Conservation (phyloP, 768 basidiomycete species). For the Chiua virens region DNA sequence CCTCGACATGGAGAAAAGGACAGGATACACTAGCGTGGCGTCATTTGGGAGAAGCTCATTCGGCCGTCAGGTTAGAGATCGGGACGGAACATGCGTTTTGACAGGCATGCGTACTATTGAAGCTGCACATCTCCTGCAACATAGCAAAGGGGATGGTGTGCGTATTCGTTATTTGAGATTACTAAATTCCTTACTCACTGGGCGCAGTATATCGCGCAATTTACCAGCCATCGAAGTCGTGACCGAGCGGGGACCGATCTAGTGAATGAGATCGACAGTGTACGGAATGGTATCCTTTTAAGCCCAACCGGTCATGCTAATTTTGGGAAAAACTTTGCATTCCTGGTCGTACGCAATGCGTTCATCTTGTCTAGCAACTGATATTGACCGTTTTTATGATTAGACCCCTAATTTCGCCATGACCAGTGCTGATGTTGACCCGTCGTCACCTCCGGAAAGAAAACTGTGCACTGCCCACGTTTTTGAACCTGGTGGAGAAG, state of each 20-base stretch:
- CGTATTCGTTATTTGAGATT: too few species aligned
- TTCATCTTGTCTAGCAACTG: neutral
- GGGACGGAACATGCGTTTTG: too few species aligned
- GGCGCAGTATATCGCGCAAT: slow-evolving; percentile 1
- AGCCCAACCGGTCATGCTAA: neutral
- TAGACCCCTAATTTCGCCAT: too few species aligned
- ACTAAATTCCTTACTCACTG: neutral
- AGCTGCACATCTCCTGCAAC: too few species aligned
- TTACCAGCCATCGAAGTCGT: neutral
- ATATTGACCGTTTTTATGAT: neutral
- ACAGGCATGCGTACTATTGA: too few species aligned
- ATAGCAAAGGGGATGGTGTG: too few species aligned
- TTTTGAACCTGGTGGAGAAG: neutral
- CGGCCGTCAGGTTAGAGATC: neutral
- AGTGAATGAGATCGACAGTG: too few species aligned
- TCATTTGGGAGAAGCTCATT: neutral
- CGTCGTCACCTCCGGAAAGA: neutral
- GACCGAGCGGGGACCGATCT: neutral
- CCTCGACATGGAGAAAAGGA: neutral
- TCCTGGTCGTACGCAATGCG: slow-evolving; percentile 1
- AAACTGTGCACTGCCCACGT: neutral
- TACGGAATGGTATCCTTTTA: slow-evolving; percentile 3
- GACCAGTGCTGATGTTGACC: too few species aligned
- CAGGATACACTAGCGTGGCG: neutral
- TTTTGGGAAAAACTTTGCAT: neutral